Conservation (phyloP, 225 moss, liverwort and hornwort genomes). For the Polytrichum commune region DNA sequence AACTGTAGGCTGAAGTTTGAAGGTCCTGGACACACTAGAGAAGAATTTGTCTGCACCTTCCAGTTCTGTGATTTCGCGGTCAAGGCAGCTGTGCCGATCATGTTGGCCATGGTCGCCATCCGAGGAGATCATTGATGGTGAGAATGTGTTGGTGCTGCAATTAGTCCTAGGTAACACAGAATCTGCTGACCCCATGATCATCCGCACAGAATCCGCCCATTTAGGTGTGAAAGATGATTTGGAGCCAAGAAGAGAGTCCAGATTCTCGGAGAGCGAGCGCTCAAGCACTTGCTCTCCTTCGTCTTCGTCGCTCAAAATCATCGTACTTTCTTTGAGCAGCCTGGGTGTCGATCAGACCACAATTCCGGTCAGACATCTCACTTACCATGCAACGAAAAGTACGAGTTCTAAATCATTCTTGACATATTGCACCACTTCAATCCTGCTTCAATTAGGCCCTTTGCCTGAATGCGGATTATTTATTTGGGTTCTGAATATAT, state of each 20-base stretch:
- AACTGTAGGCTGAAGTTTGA: too few species aligned
- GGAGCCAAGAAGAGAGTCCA: conserved; percentile 49
- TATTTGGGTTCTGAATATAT: too few species aligned
- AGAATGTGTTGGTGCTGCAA: conserved; percentile 26
- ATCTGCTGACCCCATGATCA: conserved; percentile 40
- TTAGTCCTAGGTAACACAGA: conserved; percentile 25
- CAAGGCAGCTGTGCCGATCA: conserved; percentile 20
- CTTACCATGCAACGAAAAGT: too few species aligned
- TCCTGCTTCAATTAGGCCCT: too few species aligned
- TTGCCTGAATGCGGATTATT: too few species aligned
- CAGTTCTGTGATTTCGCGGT: conserved; percentile 30
- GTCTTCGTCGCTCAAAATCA: conserved; percentile 34
- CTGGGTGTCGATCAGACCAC: too few species aligned
- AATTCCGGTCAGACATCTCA: too few species aligned
- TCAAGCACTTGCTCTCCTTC: conserved; percentile 29
- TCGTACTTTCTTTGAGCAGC: conserved; percentile 6
- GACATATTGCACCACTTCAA: too few species aligned
- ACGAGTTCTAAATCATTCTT: too few species aligned
- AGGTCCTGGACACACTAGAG: too few species aligned
- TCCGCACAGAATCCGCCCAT: conserved; percentile 52
- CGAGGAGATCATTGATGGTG: conserved; percentile 26
- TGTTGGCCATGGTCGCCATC: conserved; percentile 22
- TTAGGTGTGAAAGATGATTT: conserved; percentile 47
- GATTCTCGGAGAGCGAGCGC: conserved; percentile 33
- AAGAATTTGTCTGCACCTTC: conserved; percentile 22